phyloP scores from a whole-genome alignment of 371 early-diverging fungal genomes.

The Actinomortierella ambigua region DNA sequence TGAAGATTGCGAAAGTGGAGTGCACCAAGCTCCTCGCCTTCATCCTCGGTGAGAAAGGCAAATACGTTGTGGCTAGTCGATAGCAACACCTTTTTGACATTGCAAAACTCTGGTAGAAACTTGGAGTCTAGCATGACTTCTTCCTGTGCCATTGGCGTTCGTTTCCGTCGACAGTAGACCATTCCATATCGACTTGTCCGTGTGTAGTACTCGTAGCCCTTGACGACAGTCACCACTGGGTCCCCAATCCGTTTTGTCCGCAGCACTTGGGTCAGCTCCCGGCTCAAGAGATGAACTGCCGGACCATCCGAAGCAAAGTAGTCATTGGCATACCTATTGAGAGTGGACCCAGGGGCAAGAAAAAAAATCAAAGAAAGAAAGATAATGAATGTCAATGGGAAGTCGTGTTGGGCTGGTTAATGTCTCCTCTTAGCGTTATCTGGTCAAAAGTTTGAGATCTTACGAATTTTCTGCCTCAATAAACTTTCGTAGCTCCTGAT shows the following conservation, averaged over 20 bases:
- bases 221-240: conserved; percentile 56
- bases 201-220: conserved; percentile 70
- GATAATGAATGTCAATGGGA: neutral
- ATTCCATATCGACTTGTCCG: conserved; percentile 60
- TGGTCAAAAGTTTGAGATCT: neutral
- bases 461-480: conserved; percentile 67
- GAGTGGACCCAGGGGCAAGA: neutral
- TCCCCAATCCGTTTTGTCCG: conserved; percentile 51
- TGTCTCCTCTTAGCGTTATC: neutral
- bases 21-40: conserved; percentile 71
- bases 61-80: conserved; percentile 65
- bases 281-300: conserved; percentile 36
- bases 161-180: conserved; percentile 60
- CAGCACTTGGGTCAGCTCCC: conserved; percentile 62
- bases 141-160: conserved; percentile 53
- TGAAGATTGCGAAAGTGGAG: conserved; percentile 60
- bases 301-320: conserved; percentile 42
- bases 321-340: conserved; percentile 43
- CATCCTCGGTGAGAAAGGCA: conserved; percentile 63
- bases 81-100: conserved; percentile 62
- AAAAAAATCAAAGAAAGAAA: conserved; percentile 1
- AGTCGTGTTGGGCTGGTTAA: neutral
- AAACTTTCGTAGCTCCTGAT: conserved; percentile 52
- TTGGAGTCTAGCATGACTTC: conserved; percentile 64
- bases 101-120: conserved; percentile 56